Base-by-base conservation (phyloP, 148 eudicot genomes). In the Cornus controversa region DNA sequence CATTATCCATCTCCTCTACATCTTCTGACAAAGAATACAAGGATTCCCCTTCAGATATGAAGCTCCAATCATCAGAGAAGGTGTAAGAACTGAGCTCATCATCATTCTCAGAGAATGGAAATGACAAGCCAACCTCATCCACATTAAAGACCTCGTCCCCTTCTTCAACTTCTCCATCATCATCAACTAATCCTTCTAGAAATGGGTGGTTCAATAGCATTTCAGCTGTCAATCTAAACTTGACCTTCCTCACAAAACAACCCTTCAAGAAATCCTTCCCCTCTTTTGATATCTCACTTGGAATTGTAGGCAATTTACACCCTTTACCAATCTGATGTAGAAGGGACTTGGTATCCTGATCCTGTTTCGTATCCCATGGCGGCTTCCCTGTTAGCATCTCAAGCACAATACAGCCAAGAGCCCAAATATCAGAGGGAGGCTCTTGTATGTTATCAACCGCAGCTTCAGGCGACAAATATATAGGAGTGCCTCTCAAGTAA, bases 371-470 rank as follows among this genome's bases (percentile, higher is more conserved):
- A 69, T 60, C 82, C 87, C 90, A 85, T 0, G 72, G 71, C 18
- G 87, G 80, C 53, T 75, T 75, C 20, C 87, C 90, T 0, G 90
- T 84, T 11, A 87, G 45, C 90, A 87, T 82, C 81, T 87, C 90
- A 42, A 87, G 79, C 45, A 87, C 87, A 34, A 79, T 72, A 27
- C 90, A 87, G 23, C 90, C n/a, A n/a, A n/a, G n/a, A n/a, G n/a
- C n/a, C n/a, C n/a, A n/a, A n/a, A n/a, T n/a, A n/a, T n/a, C n/a
- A n/a, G n/a, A n/a, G n/a, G n/a, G n/a, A n/a, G n/a, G n/a, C n/a
- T n/a, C n/a, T n/a, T n/a, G n/a, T n/a, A n/a, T n/a, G n/a, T n/a
- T n/a, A n/a, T n/a, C n/a, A n/a, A n/a, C n/a, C n/a, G n/a, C n/a
- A n/a, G n/a, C n/a, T n/a, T n/a, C n/a, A n/a, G n/a, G n/a, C n/a